Evolutionary conservation across 352 stramenopile genomes (phyloP), one percentile per base, ranked within the genome.

Genomic region (Globisporangium camurandrum): DNA sequence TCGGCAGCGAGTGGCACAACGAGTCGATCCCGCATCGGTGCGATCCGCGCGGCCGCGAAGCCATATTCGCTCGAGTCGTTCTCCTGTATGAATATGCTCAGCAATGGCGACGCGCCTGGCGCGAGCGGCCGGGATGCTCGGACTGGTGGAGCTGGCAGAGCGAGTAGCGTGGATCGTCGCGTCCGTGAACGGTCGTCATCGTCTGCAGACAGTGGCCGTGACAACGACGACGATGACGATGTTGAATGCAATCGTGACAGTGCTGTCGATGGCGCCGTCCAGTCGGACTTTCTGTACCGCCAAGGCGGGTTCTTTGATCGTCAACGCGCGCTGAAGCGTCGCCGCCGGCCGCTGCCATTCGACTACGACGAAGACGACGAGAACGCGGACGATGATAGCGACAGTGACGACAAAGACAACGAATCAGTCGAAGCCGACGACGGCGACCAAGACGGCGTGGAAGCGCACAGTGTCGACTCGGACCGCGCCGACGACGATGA

Each of bases 301-400:
- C 69, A 86, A 68, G 75, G 76, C n/a, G 75, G 79, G 4, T 88
- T 90, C 55, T 90, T 90, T 56, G 79, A 88, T 57, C 79, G 75
- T 0, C 79, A 90, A 34, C 65, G 79, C 22, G 59, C 69, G 24
- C 43, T 82, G 10, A 88, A 90, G 54, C 67, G 74, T 47, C 59
- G 71, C 24, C 54, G 74, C 8, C 58, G 71, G 0, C 79, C 69
- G 8, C 78, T 82, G 58, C 74, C 71, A 9, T 84, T 86, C 45
- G 61, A 81, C 46, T 78, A 80, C 44, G 55, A 64, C 12, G 46
- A 64, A 4, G 60, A 75, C 12, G 42, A 62, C 16, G 40, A 54
- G 9, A 39, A 61, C 33, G 24, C 46, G 20, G 46, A 66, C 41
- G 51, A 55, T 14, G 40, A 46, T 2, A 22, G 20, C 23, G 41